Evolutionary conservation across 768 basidiomycete genomes (phyloP).

Genomic region (Mycena galericulata): DNA sequence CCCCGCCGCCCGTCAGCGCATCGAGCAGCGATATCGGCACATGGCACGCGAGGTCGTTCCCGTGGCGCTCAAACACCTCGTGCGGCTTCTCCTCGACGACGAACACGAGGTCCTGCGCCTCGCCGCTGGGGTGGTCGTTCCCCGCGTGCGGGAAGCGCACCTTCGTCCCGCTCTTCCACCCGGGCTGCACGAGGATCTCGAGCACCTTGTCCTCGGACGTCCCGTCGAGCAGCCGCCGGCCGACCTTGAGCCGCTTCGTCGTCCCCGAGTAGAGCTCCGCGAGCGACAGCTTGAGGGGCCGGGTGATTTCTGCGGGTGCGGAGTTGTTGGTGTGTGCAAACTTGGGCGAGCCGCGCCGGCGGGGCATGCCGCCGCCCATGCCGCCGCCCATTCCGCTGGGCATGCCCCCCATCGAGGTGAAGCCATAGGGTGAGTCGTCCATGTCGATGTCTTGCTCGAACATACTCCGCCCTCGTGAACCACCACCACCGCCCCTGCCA

Average conservation of each 20-base stretch:
- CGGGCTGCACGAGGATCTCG: conserved; percentile 84
- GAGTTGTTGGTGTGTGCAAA: conserved; percentile 37
- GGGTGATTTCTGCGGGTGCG: conserved; percentile 72
- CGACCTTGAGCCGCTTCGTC: conserved; percentile 90
- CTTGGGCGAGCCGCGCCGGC: conserved; percentile 35
- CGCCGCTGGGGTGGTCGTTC: conserved; percentile 77
- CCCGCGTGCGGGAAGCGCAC: conserved; percentile 90
- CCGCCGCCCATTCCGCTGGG: conserved; percentile 57
- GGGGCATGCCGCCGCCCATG: conserved; percentile 53
- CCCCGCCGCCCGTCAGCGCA: conserved; percentile 73
- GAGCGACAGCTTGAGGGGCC: conserved; percentile 86
- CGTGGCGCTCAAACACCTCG: conserved; percentile 77
- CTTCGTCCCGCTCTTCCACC: conserved; percentile 98
- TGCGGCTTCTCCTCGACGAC: conserved; percentile 97
- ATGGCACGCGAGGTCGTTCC: conserved; percentile 78
- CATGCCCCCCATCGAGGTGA: conserved; percentile 52
- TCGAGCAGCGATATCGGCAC: conserved; percentile 83
- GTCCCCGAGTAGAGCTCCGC: conserved; percentile 89
- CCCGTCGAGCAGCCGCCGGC: conserved; percentile 78
- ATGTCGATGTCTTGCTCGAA: conserved; percentile 65
- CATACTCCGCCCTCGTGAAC: conserved; percentile 36
- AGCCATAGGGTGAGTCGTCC: conserved; percentile 51
- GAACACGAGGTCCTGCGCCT: conserved; percentile 93
- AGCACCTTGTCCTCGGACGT: conserved; percentile 87
- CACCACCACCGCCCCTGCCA: conserved; percentile 45